Conservation (phyloP, 305 asterid genomes). For the Plantago rigida region DNA sequence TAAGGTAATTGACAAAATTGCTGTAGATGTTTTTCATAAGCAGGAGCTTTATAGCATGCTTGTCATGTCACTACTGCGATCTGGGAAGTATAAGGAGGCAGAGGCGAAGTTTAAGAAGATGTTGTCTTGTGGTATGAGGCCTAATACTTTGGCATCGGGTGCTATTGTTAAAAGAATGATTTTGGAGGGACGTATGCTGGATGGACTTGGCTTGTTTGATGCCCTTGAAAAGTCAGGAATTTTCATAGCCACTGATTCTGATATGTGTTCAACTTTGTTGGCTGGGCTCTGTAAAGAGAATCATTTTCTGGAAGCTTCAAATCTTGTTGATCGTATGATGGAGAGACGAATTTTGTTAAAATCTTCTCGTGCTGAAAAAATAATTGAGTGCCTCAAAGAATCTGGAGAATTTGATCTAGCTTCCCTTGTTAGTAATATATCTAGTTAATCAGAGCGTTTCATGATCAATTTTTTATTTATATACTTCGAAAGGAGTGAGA, state of each 20-base stretch:
- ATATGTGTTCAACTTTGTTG: constrained; percentile 42
- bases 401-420: constrained; percentile 42
- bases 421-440: constrained; percentile 24
- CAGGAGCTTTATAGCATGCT: constrained; percentile 53
- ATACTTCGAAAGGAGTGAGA: background rate
- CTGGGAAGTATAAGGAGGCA: constrained; percentile 40
- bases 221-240: constrained; percentile 42
- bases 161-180: constrained; percentile 35
- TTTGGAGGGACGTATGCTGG: constrained; percentile 42
- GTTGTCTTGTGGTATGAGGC: constrained; percentile 51
- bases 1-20: constrained; percentile 35
- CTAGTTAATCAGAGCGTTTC: constrained; percentile 11
- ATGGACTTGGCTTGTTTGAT: constrained; percentile 48
- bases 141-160: constrained; percentile 50
- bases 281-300: constrained; percentile 45
- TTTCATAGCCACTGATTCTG: constrained; percentile 39
- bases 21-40: constrained; percentile 29
- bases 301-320: constrained; percentile 38
- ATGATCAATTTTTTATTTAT: background rate
- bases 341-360: constrained; percentile 33
- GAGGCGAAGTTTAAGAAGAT: constrained; percentile 48
- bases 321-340: constrained; percentile 37
- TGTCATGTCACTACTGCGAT: constrained; percentile 43
- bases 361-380: constrained; percentile 27
- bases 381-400: constrained; percentile 30